These are phyloP conservation scores for Solanum virginianum DNA, from an alignment of 257 asterid species.

Conservation along the genomic window DNA sequence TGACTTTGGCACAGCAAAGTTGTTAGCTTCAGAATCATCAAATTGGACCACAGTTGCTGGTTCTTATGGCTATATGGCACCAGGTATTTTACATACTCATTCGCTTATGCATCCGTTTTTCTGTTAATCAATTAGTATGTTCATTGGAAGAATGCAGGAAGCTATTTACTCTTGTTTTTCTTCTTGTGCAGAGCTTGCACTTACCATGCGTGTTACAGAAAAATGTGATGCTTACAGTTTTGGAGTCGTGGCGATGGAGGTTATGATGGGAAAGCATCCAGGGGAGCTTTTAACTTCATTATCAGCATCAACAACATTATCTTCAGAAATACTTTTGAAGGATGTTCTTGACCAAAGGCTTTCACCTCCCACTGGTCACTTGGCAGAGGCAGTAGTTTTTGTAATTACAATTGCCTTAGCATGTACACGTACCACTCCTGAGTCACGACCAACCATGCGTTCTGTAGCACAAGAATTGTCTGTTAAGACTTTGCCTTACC, in stretches of 20 bases:
- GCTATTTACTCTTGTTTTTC: not conserved
- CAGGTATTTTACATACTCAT: conserved; percentile 43
- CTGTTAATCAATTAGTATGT: not conserved
- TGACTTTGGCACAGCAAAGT: conserved; percentile 87
- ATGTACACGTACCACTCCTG: conserved; percentile 48
- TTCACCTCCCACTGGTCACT: conserved; percentile 40
- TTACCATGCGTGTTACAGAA: conserved; percentile 69
- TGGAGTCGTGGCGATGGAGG: conserved; percentile 80
- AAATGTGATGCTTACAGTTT: conserved; percentile 90
- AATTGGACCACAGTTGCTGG: conserved; percentile 80
- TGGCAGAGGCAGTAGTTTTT: conserved; percentile 62
- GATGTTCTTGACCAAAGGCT: conserved; percentile 64
- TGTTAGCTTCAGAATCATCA: conserved; percentile 50
- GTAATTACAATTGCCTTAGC: conserved; percentile 52
- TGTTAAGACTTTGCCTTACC: conserved; percentile 39
- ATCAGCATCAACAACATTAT: conserved; percentile 21
- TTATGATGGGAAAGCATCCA: conserved; percentile 88
- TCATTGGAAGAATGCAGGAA: not conserved
- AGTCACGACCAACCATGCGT: conserved; percentile 72
- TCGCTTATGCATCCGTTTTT: not conserved
- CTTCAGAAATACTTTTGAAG: conserved; percentile 33
- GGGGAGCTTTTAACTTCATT: conserved; percentile 56
- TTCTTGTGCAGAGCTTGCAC: conserved; percentile 62
- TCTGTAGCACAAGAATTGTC: conserved; percentile 66
- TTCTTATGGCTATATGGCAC: conserved; percentile 98